Base-by-base conservation (phyloP, 768 basidiomycete genomes). In the Tricholoma hemisulphureum region DNA sequence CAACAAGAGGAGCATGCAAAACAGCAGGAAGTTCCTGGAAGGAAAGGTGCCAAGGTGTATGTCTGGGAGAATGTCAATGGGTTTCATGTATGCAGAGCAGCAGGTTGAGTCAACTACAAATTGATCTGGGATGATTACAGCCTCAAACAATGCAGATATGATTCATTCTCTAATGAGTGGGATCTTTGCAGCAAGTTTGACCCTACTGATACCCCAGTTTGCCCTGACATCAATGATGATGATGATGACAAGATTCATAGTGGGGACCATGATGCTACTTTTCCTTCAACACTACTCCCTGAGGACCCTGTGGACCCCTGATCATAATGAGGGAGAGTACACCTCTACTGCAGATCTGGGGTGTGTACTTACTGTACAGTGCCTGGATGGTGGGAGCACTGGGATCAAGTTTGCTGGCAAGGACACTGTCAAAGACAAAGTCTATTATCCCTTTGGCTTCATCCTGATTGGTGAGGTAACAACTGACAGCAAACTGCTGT, bases 61-160 rank as follows among this genome's bases (percentile, higher is more conserved):
- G 29, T 50, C 20, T 70, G 66, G 69, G 59, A 64, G 24, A 45
- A 65, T 10, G 59, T 62, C 14, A 58, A 65, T 50, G 66, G n/a
- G n/a, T n/a, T n/a, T n/a, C n/a, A n/a, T n/a, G n/a, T n/a, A n/a
- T n/a, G n/a, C n/a, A n/a, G n/a, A n/a, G n/a, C n/a, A n/a, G n/a
- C n/a, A n/a, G n/a, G n/a, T n/a, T n/a, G n/a, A n/a, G n/a, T n/a
- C n/a, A n/a, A n/a, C n/a, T n/a, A n/a, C n/a, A n/a, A n/a, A n/a
- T n/a, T n/a, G n/a, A n/a, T n/a, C n/a, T n/a, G 69, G 66, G 31
- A 50, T 3, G 29, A 50, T 29, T 67, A 60, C 58, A 23, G 20
- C n/a, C 5, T 7, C 6, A 58, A 21, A 10, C 65, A 66, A 45
- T 39, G 58, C 13, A 35, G 58, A 48, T 67, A 62, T 51, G 55